A percentile compares a stretch with the other conserved stretches of the same genome.
These are phyloP conservation scores for Rubia yunnanensis DNA, from an alignment of 257 asterid species.

Conservation along the genomic window DNA sequence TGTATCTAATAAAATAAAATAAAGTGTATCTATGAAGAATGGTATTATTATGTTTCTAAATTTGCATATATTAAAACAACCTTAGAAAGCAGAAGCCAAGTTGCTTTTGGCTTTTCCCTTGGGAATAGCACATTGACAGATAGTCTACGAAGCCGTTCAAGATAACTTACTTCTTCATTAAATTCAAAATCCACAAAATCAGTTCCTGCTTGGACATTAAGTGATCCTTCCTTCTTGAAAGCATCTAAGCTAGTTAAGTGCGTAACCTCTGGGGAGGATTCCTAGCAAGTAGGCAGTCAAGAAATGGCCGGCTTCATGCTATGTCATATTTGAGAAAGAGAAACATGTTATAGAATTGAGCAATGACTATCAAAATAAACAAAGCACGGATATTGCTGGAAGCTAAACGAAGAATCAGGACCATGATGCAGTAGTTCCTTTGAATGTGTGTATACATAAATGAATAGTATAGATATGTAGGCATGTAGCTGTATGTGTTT, in stretches of 20 bases:
- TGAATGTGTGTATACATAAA: neutral
- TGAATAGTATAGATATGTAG: too few species aligned
- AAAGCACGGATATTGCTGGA: neutral
- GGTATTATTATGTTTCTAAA: too few species aligned
- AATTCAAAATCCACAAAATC: conserved; percentile 91
- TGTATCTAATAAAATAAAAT: neutral
- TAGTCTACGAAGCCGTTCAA: conserved; percentile 11
- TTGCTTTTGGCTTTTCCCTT: neutral
- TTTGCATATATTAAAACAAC: neutral
- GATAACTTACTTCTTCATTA: conserved; percentile 68
- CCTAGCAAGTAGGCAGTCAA: conserved; percentile 93
- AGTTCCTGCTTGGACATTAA: conserved; percentile 94
- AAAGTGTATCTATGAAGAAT: neutral
- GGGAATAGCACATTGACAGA: neutral
- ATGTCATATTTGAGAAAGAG: conserved; percentile 17
- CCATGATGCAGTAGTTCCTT: neutral
- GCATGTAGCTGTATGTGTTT: neutral
- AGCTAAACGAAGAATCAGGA: neutral
- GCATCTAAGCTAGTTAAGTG: conserved; percentile 91
- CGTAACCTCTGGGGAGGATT: conserved; percentile 73
- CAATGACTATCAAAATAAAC: neutral
- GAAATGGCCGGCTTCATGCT: conserved; percentile 99
- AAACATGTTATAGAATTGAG: conserved; percentile 16
- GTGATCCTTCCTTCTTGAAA: conserved; percentile 77
- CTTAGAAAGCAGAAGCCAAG: neutral